Base-by-base conservation (phyloP, 108 stramenopile species). In the Skeletonema tropicum region DNA sequence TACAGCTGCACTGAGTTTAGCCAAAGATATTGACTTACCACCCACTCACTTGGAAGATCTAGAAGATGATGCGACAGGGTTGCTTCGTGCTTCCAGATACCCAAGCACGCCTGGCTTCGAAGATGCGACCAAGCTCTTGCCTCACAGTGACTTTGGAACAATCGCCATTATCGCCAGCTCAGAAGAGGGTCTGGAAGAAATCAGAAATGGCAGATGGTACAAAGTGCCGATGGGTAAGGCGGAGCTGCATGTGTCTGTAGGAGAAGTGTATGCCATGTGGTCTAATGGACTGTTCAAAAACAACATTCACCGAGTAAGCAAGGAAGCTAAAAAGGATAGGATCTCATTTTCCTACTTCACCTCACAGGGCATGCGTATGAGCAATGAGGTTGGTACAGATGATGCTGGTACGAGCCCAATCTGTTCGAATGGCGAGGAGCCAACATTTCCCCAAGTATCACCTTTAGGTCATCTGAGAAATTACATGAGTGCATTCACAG, bases 61-160 rank as follows among this genome's bases (percentile, higher is more conserved):
- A 10, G 52, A 55, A 23, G 23, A 9, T 23, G 8, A 55, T 23
- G 23, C 21, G 2, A 55, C 52, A 0, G 52, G 52, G 23, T 23
- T 23, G 8, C 52, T 55, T 23, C 52, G 52, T 23, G 21, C 23
- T 55, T 55, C 52, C 9, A 55, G 52, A 55, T 55, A 55, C 10
- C 19, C 52, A 6, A 55, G 23, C 52, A 55, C 52, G 8, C 23
- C 52, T 55, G 52, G 52, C 7, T 55, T 55, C 23, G 52, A 55
- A 55, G 52, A 55, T 25, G 52, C 52, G 23, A 55, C 23, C 9
- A 55, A 55, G 23, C 52, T 55, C 52, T 55, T 55, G 52, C 52
- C 52, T 25, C 52, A 55, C 21, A 55, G 52, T 55, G 52, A 55
- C 23, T 25, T 21, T 0, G 52, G 52, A 25, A 55, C 52, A 0